Percentiles rank a stretch among this genome's conserved stretches.
These are phyloP conservation scores for Magnaporthiopsis incrustans DNA, from an alignment of 2,329 filamentous ascomycete species.

Conservation along the genomic window DNA sequence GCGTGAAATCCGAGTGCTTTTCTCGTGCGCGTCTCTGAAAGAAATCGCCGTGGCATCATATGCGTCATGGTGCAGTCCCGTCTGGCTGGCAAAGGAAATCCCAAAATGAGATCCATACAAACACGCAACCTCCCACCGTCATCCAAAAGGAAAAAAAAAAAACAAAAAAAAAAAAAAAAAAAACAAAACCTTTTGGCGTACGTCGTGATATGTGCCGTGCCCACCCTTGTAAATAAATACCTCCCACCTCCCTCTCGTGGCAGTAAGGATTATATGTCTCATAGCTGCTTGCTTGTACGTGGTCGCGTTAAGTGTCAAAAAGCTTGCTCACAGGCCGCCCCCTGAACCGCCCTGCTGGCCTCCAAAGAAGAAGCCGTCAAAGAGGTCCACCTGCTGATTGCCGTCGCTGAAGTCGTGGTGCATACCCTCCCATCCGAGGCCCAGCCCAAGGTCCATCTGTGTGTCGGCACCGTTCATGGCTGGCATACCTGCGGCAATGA, in stretches of 20 bases:
- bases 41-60: not conserved
- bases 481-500: slow-evolving; percentile 18
- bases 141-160: not conserved
- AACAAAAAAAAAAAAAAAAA: not conserved
- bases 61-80: not conserved
- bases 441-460: slow-evolving; percentile 57
- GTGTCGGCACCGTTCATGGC: slow-evolving; percentile 24
- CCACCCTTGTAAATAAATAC: not conserved
- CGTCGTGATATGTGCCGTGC: not conserved
- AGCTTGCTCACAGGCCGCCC: slow-evolving; percentile 11
- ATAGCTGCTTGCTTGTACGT: not conserved
- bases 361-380: slow-evolving; percentile 68
- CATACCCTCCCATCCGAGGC: slow-evolving; percentile 55
- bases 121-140: not conserved
- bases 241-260: not conserved
- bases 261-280: not conserved
- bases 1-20: not conserved
- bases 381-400: slow-evolving; percentile 52
- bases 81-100: not conserved
- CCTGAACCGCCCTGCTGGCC: slow-evolving; percentile 35
- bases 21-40: not conserved
- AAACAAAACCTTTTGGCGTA: not conserved
- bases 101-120: not conserved
- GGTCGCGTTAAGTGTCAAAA: not conserved
- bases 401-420: slow-evolving; percentile 55